A percentile compares a stretch with the other conserved stretches of the same genome.
These are phyloP conservation scores for Lithospermum erythrorhizon DNA, from an alignment of 257 asterid species.

Conservation along the genomic window DNA sequence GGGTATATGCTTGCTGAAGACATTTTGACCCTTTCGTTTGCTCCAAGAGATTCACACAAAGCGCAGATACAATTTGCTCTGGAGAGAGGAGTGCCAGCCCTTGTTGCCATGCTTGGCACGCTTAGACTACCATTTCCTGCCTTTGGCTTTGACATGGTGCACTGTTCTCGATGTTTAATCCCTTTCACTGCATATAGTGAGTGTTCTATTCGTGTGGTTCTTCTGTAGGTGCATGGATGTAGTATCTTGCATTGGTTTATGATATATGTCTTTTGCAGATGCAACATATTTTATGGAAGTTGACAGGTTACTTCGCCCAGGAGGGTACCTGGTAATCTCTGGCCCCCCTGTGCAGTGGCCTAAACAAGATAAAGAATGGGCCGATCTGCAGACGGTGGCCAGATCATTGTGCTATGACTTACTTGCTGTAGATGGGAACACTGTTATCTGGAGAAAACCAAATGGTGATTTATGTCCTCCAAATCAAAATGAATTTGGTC, in stretches of 20 bases:
- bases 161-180: conserved; percentile 92
- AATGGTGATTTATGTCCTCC: conserved; percentile 66
- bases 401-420: conserved; percentile 76
- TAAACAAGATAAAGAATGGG: conserved; percentile 95
- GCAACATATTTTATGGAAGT: conserved; percentile 95
- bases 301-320: conserved; percentile 92
- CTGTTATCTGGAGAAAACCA: conserved; percentile 91
- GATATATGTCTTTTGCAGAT: conserved; percentile 43
- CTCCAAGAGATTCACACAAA: conserved; percentile 96
- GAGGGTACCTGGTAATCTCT: conserved; percentile 88
- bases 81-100: conserved; percentile 94
- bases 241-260: conserved; percentile 10
- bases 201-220: conserved; percentile 20
- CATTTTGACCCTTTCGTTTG: conserved; percentile 79
- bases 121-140: conserved; percentile 90
- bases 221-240: conserved; percentile 6
- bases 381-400: conserved; percentile 86
- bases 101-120: conserved; percentile 98
- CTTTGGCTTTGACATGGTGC: conserved; percentile 84
- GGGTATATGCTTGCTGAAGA: conserved; percentile 81
- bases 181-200: conserved; percentile 90
- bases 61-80: conserved; percentile 92
- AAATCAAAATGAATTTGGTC: conserved; percentile 69
- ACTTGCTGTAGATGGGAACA: conserved; percentile 91
- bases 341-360: conserved; percentile 98